Evolutionary conservation across 2,329 filamentous ascomycete species (phyloP), one percentile per base, ranked within the genome.

Genomic region (Aspergillus sp.): DNA sequence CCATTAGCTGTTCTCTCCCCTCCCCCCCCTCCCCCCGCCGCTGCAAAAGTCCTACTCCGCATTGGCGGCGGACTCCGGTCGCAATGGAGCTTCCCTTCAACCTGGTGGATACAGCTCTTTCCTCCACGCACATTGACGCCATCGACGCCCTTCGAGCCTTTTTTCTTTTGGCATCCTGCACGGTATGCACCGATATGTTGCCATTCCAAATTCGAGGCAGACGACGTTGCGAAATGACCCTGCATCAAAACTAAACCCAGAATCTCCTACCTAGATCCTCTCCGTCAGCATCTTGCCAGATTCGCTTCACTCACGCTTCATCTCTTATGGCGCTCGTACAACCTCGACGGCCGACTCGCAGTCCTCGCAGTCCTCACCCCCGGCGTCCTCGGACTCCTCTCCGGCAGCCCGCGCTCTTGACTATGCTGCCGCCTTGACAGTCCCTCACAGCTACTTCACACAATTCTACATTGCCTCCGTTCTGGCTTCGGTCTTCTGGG

Each of bases 371-470:
- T 43, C 52, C 41, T 56, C 52, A 17, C 38, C 59, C 21, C 39
- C 53, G 41, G 58, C 51, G 45, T 38, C 54, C 28, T 66, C 58
- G 59, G 67, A 12, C 50, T 53, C 10, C 13, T 63, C 66, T 2
- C 45, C 57, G 4, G 28, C 65, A 10, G 60, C 67, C 38, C 63
- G 57, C 36, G 49, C 80, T 49, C 78, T 87, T 61, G 85, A 87
- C 67, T 72, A 72, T 59, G 69, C 85, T 19, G 82, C 85, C 36
- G 78, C 75, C 39, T 74, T 84, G 66, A 85, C 86, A 72, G 89
- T 97, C 38, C 92, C 94, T 21, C 95, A 98, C 78, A 85, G 85
- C 63, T 98, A 91, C 88, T 98, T 98, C 76, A 84, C 83, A 47
- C 90, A 95, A 68, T 98, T 97, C 78, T 98, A 99, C 74, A 72